These are phyloP conservation scores for Russula brevipes DNA, from an alignment of 768 basidiomycete species.

Conservation along the genomic window DNA sequence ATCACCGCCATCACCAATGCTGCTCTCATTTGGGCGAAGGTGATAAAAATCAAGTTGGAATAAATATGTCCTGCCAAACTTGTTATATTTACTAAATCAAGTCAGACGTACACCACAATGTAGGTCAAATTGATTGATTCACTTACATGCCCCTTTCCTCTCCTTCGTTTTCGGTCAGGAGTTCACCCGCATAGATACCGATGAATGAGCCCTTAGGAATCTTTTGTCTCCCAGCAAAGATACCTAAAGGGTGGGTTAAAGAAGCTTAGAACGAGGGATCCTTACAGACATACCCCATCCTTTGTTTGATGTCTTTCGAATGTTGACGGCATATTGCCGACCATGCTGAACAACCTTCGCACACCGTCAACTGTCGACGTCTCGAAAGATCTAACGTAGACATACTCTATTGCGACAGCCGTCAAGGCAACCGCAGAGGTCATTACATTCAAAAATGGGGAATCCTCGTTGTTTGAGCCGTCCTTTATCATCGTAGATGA, in stretches of 20 bases:
- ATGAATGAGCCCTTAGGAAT: slow-evolving; percentile 69
- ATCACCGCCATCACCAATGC: slow-evolving; percentile 24
- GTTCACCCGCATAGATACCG: slow-evolving; percentile 82
- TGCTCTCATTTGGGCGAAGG: slow-evolving; percentile 34
- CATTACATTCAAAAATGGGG: slow-evolving; percentile 86
- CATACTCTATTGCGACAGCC: slow-evolving; percentile 78
- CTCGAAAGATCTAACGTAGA: slow-evolving; percentile 5
- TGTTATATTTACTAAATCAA: slow-evolving; percentile 58
- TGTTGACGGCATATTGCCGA: slow-evolving; percentile 53
- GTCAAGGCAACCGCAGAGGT: slow-evolving; percentile 71
- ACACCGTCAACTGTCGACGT: not conserved
- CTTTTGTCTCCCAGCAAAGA: slow-evolving; percentile 59
- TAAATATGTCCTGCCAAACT: slow-evolving; percentile 70
- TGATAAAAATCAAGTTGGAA: slow-evolving; percentile 80
- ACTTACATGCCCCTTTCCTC: slow-evolving; percentile 64
- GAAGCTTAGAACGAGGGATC: not conserved
- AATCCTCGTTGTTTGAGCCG: slow-evolving; percentile 41
- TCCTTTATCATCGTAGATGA: slow-evolving; percentile 64
- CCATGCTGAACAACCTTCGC: slow-evolving; percentile 79
- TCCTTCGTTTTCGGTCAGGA: slow-evolving; percentile 62
- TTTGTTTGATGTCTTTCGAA: slow-evolving; percentile 68
- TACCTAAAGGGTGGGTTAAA: slow-evolving; percentile 42
- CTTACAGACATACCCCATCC: slow-evolving; percentile 67
- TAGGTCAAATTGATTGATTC: not conserved
- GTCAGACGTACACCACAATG: slow-evolving; percentile 3